Base-by-base conservation (phyloP, 2,329 filamentous ascomycete species). In the Scedosporium apiospermum region DNA sequence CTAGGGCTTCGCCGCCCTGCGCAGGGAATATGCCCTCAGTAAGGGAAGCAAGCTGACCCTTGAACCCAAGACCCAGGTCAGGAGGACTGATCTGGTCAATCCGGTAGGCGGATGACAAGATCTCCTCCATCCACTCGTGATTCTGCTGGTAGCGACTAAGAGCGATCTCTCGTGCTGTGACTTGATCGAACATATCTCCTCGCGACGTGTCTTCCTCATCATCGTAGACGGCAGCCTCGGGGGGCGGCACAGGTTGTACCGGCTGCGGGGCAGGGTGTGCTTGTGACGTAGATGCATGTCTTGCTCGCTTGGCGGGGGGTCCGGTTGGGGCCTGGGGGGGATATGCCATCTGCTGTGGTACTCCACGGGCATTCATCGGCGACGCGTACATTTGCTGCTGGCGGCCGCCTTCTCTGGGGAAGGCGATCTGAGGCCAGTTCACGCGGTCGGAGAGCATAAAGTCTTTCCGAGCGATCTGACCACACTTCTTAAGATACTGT, bases 91-190 rank as follows among this genome's bases (percentile, higher is more conserved):
- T 96, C 71, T 96, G 91, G 59, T 83, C 84, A 65, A 93, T 89
- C 26, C 89, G 82, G 71, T 96, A 97, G 0, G 93, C 91, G 1
- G 93, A 98, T 0, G 90, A 91, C 62, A 98, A 84, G 30, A 99
- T 88, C 75, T 99, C 93, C 71, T 98, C 95, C 91, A 99, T 96
- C 95, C 93, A 98, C 73, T 96, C 91, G 70, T 99, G 93, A 69
- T 99, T 96, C 71, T 97, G 92, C 72, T 88, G 88, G 73, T 97
- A 99, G 62, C 95, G 85, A 66, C 87, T 85, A 64, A 91, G 80
- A 68, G 92, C 96, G 65, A 99, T 89, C 66, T 99, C 95, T 53
- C 93, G 85, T 3, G 93, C 93, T 0, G 91, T 93, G 65, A 97
- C 79, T 66, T 91, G 85, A 71, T 99, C 95, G 69, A 99, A 91